Evolutionary conservation across 2,329 filamentous ascomycete species (phyloP), one percentile per base, ranked within the genome.

Genomic region (Fusarium nurragi): DNA sequence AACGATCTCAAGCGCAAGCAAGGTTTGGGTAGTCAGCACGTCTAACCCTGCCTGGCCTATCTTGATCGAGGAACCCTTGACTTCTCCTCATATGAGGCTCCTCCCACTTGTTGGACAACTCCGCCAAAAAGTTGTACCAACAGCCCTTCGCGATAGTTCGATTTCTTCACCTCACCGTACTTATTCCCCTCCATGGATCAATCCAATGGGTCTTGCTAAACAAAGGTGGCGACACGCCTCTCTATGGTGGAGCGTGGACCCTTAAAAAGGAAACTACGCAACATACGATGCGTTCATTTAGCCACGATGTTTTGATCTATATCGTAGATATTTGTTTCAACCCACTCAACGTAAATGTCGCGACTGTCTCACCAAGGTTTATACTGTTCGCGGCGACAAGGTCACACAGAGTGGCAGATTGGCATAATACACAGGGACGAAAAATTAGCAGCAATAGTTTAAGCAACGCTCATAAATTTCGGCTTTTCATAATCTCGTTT

Each of bases 401-500:
- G 25, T 12, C 10, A 12, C 4, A 30, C 7, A 30, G 13, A 30
- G 26, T 30, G 5, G 12, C 26, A 13, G 12, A 30, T 13, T 10
- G 12, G 13, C 26, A 30, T 30, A 30, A 25, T 25, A 30, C 26
- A 30, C 26, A 34, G 23, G 22, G 19, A 43, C 32, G 40, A 51
- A 19, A 18, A 25, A 34, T n/a, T 32, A 37, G 22, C n/a, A 39
- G 23, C 39, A 64, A 59, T 32, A 32, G 23, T 28, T 34, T 12
- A 59, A 38, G 38, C 54, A 59, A 64, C 49, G 48, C 58, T 67
- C 32, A 38, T 60, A 37, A 53, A 51, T 64, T 66, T 49, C 54
- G n/a, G 18, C 25, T 45, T 64, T 54, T 64, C 60, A 40, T 54
- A 28, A 57, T 48, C 39, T 60, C 49, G 88, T 90, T 67, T 84